Conservation (phyloP, 352 stramenopile species). For the Globisporangium okanoganense region DNA sequence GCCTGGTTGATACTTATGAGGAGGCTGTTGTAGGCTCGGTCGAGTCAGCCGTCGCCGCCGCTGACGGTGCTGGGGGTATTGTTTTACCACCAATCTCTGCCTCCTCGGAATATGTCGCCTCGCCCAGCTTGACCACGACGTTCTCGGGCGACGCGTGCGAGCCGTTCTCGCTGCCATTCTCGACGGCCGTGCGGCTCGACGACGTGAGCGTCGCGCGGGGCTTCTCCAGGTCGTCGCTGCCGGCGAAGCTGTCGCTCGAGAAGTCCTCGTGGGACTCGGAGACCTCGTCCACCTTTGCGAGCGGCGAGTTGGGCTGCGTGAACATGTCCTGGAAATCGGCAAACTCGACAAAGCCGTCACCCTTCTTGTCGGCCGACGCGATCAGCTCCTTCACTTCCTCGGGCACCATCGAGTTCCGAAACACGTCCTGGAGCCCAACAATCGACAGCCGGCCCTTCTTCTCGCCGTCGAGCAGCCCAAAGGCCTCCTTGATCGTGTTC, state of each 20-base stretch:
- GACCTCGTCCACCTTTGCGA: constrained; percentile 35
- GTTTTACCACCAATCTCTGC: background rate
- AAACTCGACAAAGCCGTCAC: constrained; percentile 83
- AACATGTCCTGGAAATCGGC: constrained; percentile 88
- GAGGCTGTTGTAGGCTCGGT: constrained; percentile 1
- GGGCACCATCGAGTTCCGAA: constrained; percentile 83
- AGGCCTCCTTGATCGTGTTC: constrained; percentile 91
- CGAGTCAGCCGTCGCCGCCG: background rate
- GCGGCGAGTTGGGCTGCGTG: constrained; percentile 24
- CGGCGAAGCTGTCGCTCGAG: constrained; percentile 16
- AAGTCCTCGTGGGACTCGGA: constrained; percentile 20
- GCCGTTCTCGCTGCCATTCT: background rate
- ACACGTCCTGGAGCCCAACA: constrained; percentile 84
- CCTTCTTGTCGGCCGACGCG: constrained; percentile 77
- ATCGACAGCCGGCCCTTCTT: constrained; percentile 90
- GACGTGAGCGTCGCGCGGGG: constrained; percentile 15
- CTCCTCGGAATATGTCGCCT: background rate
- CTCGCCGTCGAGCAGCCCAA: constrained; percentile 87
- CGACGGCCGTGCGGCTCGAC: constrained; percentile 3
- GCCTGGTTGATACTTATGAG: constrained; percentile 2
- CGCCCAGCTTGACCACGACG: background rate
- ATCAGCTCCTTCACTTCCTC: constrained; percentile 91
- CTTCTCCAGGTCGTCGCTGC: constrained; percentile 23
- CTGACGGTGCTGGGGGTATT: constrained; percentile 1
- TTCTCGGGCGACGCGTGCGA: constrained; percentile 1